A percentile compares a stretch with the other conserved stretches of the same genome.
These are phyloP conservation scores for Acrocalymma vagum DNA, from an alignment of 2,329 filamentous ascomycete species.

Conservation along the genomic window DNA sequence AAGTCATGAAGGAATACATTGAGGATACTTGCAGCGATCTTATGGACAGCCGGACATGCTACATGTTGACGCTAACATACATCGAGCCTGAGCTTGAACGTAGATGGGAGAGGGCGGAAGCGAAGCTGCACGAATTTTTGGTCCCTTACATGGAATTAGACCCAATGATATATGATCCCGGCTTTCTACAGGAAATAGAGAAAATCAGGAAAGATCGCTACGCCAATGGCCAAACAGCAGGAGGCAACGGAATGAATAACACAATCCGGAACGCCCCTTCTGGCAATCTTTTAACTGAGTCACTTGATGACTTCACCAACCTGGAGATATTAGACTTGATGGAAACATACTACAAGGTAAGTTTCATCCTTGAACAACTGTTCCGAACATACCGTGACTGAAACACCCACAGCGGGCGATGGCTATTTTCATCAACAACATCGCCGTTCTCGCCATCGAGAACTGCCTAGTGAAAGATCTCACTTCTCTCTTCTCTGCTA, in stretches of 20 bases:
- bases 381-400: constrained; percentile 3
- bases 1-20: constrained; percentile 25
- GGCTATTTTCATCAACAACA: constrained; percentile 35
- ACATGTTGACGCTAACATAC: constrained; percentile 23
- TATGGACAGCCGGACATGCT: constrained; percentile 25
- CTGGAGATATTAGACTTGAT: constrained; percentile 35
- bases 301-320: constrained; percentile 30
- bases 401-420: constrained; percentile 25
- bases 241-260: no score
- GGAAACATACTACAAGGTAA: constrained; percentile 36
- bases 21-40: constrained; percentile 17
- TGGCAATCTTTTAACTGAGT: constrained; percentile 25
- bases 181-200: constrained; percentile 24
- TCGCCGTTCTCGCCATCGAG: constrained; percentile 35
- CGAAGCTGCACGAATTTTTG: constrained; percentile 33
- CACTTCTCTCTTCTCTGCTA: constrained; percentile 27
- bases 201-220: constrained; percentile 21
- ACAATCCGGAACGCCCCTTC: not conserved
- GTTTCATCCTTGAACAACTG: not conserved
- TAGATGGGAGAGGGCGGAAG: constrained; percentile 14
- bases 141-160: constrained; percentile 25
- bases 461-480: constrained; percentile 32
- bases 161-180: constrained; percentile 32
- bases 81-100: constrained; percentile 26
- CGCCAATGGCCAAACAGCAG: not conserved